Conservation (phyloP, 495 filamentous ascomycete genomes). For the Gamarada debralockiae region DNA sequence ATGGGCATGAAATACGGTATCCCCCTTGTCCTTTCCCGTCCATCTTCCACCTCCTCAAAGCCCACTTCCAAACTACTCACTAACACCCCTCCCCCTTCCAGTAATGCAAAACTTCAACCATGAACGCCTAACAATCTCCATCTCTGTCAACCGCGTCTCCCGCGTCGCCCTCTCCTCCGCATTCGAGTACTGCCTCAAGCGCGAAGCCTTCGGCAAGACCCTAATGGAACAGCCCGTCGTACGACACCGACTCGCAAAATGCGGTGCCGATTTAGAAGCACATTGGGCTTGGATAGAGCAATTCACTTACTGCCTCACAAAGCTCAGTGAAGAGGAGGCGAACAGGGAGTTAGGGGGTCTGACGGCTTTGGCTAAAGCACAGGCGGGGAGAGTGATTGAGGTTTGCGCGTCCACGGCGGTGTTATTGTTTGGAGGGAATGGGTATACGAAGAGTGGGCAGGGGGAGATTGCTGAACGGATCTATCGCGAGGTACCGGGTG, state of each 20-base stretch:
- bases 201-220: conserved; percentile 72
- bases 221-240: conserved; percentile 72
- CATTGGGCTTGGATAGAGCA: conserved; percentile 74
- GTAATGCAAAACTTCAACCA: conserved; percentile 86
- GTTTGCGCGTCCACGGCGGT: conserved; percentile 66
- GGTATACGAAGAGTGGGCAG: conserved; percentile 63
- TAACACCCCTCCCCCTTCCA: no score
- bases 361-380: conserved; percentile 67
- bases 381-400: conserved; percentile 63
- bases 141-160: conserved; percentile 57
- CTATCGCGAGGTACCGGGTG: conserved; percentile 60
- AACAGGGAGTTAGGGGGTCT: conserved; percentile 65
- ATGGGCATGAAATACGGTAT: conserved; percentile 61
- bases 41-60: no score
- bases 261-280: conserved; percentile 63
- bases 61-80: no score
- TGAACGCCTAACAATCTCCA: conserved; percentile 63
- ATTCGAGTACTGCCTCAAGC: conserved; percentile 64
- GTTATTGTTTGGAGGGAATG: conserved; percentile 69
- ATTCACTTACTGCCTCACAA: conserved; percentile 65
- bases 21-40: no score
- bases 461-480: conserved; percentile 71
- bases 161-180: conserved; percentile 62
- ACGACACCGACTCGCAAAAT: conserved; percentile 65
- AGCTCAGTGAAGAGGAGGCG: conserved; percentile 57